Evolutionary conservation across 805 yeast genomes (phyloP), one percentile per base, ranked within the genome.

Genomic region (Jamesozyma spencerorum): DNA sequence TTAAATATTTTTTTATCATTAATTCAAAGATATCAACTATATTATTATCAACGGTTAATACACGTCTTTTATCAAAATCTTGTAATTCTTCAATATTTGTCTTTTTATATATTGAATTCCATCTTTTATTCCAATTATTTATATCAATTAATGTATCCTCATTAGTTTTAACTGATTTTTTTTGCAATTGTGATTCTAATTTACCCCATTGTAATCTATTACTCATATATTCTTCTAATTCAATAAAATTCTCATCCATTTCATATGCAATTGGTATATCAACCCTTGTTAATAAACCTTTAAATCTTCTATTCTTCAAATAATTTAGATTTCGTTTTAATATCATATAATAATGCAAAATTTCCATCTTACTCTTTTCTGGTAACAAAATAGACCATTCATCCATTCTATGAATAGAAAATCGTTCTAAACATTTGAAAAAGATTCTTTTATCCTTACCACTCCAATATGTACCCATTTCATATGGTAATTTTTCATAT

Each of bases 261-360:
- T 60, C 63, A 37, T 59, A 59, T 13, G 65, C 63, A 24, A 59
- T 56, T 2, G 63, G 63, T 3, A 55, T 38, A n/a, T 57, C 56
- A 4, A 18, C 40, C 22, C 52, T 36, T 12, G 46, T 39, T 15
- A 55, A 17, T 14, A 60, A 41, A 2, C 55, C 47, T 10, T 53
- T 50, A 18, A 33, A 41, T 15, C 31, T 27, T 7, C 19, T 22
- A 29, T 41, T 38, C 38, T 52, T 53, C 26, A 58, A 36, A 6
- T 24, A 36, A 5, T 34, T 12, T 26, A 57, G 32, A 39, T 52
- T 58, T 10, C 27, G 19, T 14, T 45, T 40, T 22, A 60, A 42
- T 4, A 58, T 50, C 13, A 40, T 30, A 36, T 56, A 56, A 42
- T 60, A 60, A 3, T 42, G 28, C 18, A 53, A 19, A 4, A 60